Evolutionary conservation across 192 early-diverging fungal species (phyloP), one percentile per base, ranked within the genome.

Genomic region (Coemansia biformis): DNA sequence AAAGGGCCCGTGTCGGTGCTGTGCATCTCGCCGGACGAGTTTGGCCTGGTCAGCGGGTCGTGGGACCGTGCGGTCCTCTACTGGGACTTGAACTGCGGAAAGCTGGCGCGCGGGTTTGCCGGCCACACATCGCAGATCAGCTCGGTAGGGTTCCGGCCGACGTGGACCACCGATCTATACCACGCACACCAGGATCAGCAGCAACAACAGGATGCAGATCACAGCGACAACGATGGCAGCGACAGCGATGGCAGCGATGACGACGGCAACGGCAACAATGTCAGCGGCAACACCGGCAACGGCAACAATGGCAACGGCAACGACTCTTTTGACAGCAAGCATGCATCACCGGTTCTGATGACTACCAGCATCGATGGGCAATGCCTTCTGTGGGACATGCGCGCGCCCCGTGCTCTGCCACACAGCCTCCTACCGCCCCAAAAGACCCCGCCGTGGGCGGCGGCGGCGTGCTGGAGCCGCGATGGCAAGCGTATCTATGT

Each of bases 41-140:
- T 76, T 43, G 79, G 81, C 0, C 63, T 90, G 38, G 78, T 96
- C 39, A 96, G 89, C 59, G 96, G 95, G 5, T 91, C 93, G 19
- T 99, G 96, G 96, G 96, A 99, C 54, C 83, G 89, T 37, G 75
- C 76, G 12, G 72, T 91, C 15, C 31, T 89, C 60, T 72, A 64
- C 51, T 70, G 96, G 95, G 90, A 93, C 58, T 75, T 97, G 23
- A 83, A 98, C 38, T 79, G 66, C 1, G 95, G 95, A 4, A 48
- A 60, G 15, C 43, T 87, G 1, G 73, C 88, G 22, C 79, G 86
- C 4, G 68, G 68, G 11, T 93, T 86, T 66, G 46, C 69, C 2
- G 86, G 87, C 22, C 86, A 89, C 43, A 79, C 66, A 19, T 89
- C 93, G 5, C 92, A 96, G 51, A 76, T 96, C 52, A 87, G 89